A percentile compares a stretch with the other conserved stretches of the same genome.
Conservation (phyloP, 1,284 basidiomycete genomes). For the Malassezia pachydermatis region DNA sequence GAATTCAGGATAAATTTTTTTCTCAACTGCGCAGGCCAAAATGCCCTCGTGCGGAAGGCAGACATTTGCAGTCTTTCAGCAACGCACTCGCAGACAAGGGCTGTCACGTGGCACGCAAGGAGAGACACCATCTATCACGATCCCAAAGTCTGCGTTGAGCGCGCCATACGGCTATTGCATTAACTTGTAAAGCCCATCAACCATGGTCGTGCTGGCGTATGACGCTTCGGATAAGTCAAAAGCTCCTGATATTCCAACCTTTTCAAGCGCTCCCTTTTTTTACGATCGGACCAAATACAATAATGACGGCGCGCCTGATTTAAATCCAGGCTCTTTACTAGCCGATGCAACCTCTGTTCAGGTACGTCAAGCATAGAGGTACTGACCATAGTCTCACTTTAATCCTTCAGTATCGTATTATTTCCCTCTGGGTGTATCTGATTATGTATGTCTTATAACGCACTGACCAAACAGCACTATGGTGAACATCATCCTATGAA, state of each 20-base stretch:
- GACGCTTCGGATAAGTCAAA: conserved; percentile 25
- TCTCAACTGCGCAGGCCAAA: too few relatives aligned
- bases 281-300: conserved; percentile 31
- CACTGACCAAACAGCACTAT: conserved; percentile 26
- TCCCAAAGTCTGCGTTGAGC: background rate
- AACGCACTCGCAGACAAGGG: background rate
- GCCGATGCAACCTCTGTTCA: conserved; percentile 13
- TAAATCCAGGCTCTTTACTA: conserved; percentile 9
- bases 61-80: too few relatives aligned
- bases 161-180: background rate
- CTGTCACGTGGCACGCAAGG: background rate
- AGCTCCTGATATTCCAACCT: conserved; percentile 26
- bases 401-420: conserved; percentile 79
- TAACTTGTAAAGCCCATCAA: too few relatives aligned
- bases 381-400: conserved; percentile 39
- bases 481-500: conserved; percentile 98
- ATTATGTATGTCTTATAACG: conserved; percentile 52
- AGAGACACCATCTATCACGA: background rate
- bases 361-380: conserved; percentile 16
- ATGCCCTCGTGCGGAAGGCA: too few relatives aligned
- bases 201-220: conserved; percentile 42
- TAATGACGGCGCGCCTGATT: conserved; percentile 24
- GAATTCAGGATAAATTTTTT: too few relatives aligned
- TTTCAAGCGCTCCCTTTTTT: conserved; percentile 42
- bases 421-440: conserved; percentile 83